Evolutionary conservation across 352 stramenopile species (phyloP).

Genomic region (Elongisporangium prolatum): DNA sequence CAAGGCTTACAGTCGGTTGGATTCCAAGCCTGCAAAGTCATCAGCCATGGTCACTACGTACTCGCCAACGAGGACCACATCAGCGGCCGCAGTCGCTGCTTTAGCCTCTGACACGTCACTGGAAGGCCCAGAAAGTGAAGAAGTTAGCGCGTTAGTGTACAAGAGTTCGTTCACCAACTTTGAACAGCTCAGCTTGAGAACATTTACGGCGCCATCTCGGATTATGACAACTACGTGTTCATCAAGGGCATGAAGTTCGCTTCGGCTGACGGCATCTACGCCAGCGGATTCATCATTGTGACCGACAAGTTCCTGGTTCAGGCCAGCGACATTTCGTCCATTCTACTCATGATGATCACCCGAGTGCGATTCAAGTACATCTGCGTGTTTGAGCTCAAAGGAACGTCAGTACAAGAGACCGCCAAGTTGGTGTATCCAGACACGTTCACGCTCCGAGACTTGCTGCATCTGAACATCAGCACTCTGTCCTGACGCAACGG

Average conservation of each 20-base stretch:
- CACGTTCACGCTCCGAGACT: constrained; percentile 14
- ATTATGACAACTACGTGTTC: constrained; percentile 6
- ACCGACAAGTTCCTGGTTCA: constrained; percentile 26
- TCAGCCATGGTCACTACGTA: not conserved
- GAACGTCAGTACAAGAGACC: constrained; percentile 25
- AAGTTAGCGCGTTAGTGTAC: not conserved
- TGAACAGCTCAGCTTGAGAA: not conserved
- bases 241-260: constrained; percentile 31
- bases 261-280: constrained; percentile 27
- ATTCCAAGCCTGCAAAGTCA: not conserved
- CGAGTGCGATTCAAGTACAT: constrained; percentile 12
- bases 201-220: not conserved
- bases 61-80: not conserved
- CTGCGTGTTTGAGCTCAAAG: constrained; percentile 27
- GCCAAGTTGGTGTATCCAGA: constrained; percentile 25
- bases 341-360: constrained; percentile 21
- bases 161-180: not conserved
- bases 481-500: constrained; percentile 16
- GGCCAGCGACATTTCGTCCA: constrained; percentile 16
- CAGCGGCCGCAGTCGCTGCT: too few species aligned
- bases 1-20: not conserved
- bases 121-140: not conserved
- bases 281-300: constrained; percentile 30
- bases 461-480: constrained; percentile 17
- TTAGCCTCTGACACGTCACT: not conserved